These are phyloP conservation scores for Candida andamanensis DNA, from an alignment of 805 yeast genomes.

Conservation along the genomic window DNA sequence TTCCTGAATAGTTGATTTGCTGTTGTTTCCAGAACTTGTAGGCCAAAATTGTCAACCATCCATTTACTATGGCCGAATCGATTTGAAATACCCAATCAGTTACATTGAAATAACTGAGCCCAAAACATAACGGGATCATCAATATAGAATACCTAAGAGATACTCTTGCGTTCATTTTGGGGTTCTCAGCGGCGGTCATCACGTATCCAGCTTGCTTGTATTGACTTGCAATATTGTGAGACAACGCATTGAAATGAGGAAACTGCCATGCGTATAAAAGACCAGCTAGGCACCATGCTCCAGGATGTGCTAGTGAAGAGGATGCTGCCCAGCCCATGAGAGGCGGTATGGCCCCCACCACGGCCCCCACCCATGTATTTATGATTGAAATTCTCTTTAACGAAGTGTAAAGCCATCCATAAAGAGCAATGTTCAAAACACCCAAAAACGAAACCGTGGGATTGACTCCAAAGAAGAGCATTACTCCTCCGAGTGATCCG, in stretches of 20 bases:
- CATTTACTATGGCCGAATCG: slow-evolving; percentile 81
- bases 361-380: slow-evolving; percentile 98
- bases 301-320: slow-evolving; percentile 74
- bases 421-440: slow-evolving; percentile 68
- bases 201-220: slow-evolving; percentile 91
- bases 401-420: slow-evolving; percentile 89
- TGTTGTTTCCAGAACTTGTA: slow-evolving; percentile 85
- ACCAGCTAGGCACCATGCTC: slow-evolving; percentile 91
- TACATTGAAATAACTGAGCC: slow-evolving; percentile 68
- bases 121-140: slow-evolving; percentile 91
- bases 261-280: slow-evolving; percentile 96
- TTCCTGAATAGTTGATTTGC: slow-evolving; percentile 46
- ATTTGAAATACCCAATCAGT: slow-evolving; percentile 76
- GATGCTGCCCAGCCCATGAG: slow-evolving; percentile 98
- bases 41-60: slow-evolving; percentile 80
- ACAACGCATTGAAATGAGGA: slow-evolving; percentile 92
- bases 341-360: slow-evolving; percentile 99
- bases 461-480: slow-evolving; percentile 77
- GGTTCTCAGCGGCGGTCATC: slow-evolving; percentile 95
- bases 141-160: slow-evolving; percentile 84
- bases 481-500: slow-evolving; percentile 65
- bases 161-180: slow-evolving; percentile 87
- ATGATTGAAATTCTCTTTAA: slow-evolving; percentile 77
- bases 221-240: slow-evolving; percentile 83
- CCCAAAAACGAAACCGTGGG: slow-evolving; percentile 83